phyloP scores from a whole-genome alignment of 768 basidiomycete species.

The Cystobasidium ongulense region DNA sequence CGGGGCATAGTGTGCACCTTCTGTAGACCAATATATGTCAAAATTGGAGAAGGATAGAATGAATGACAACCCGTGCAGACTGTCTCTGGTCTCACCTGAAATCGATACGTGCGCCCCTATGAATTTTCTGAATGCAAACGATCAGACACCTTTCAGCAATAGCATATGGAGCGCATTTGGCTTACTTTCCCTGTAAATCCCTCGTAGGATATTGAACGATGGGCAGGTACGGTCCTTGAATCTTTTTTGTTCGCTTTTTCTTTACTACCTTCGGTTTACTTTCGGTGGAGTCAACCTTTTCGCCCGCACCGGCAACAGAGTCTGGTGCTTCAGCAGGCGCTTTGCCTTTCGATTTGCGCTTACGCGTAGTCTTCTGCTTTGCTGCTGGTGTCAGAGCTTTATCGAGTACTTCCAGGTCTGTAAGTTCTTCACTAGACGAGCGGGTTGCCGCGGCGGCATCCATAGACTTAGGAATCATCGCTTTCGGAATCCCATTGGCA shows the following conservation, averaged over 20 bases:
- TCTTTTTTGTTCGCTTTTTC: constrained; percentile 7
- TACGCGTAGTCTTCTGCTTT: not conserved
- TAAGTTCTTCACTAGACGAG: constrained; percentile 1
- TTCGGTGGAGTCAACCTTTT: not conserved
- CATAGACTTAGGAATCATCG: not conserved
- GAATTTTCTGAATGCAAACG: not conserved
- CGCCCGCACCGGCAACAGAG: not conserved
- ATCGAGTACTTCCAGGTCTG: constrained; percentile 16
- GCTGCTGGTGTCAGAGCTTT: not conserved
- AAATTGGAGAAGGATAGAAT: not conserved
- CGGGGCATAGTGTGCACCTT: constrained; percentile 67
- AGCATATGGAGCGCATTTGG: not conserved
- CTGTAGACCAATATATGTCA: constrained; percentile 43
- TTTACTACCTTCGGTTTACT: not conserved
- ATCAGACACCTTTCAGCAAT: not conserved
- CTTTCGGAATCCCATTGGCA: not conserved
- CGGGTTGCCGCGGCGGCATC: not conserved
- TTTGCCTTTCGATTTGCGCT: not conserved
- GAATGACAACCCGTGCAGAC: no score
- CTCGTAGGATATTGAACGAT: not conserved
- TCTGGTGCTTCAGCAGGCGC: not conserved
- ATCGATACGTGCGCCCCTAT: constrained; percentile 77
- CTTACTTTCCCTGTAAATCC: not conserved
- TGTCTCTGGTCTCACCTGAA: constrained; percentile 38
- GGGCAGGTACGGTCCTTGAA: not conserved